Base-by-base conservation (phyloP, 2,329 filamentous ascomycete genomes). In the Rhinocladiella mackenziei region DNA sequence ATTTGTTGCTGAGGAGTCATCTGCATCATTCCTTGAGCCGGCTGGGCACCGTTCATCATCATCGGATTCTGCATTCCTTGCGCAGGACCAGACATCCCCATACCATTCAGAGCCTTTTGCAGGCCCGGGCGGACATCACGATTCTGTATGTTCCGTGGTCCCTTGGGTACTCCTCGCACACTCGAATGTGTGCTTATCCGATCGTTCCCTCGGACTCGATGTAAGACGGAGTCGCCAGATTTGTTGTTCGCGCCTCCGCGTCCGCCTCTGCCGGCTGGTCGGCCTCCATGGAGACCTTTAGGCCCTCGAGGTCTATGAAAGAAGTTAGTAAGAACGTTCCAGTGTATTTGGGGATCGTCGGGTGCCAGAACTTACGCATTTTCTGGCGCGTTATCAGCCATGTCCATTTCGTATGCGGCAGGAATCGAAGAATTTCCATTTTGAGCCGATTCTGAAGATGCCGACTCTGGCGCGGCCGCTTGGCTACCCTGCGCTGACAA, bases 221-320 rank as follows among this genome's bases (percentile, higher is more conserved):
- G 89, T 47, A 95, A 76, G 28, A 81, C 77, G n/a, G 76, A 75
- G 56, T 95, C 89, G 55, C 74, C 72, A 25, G 76, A 74, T 51
- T 91, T 82, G 58, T 94, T 87, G 79, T 95, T 82, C 10, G 82
- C 81, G 61, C 94, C 78, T 56, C 96, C 88, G 37, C 88, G 87
- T 64, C 88, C 89, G 47, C 86, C 84, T 55, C 86, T 81, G 42
- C 79, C 76, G 43, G 75, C 72, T 43, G 76, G 73, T 56, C 73
- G 78, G 39, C 79, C 79, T 62, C 84, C 87, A 60, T 92, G 85
- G 89, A 97, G 95, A 23, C 89, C 89, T 64, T 89, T 92, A 13
- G 92, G 92, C 44, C 91, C 92, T 39, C 89, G 97, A 7, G 92
- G 92, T 60, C 91, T 96, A 59, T 47, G 28, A 7, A 41, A 37